phyloP scores from a whole-genome alignment of 495 filamentous ascomycete species.

The Acidiella bohemica region DNA sequence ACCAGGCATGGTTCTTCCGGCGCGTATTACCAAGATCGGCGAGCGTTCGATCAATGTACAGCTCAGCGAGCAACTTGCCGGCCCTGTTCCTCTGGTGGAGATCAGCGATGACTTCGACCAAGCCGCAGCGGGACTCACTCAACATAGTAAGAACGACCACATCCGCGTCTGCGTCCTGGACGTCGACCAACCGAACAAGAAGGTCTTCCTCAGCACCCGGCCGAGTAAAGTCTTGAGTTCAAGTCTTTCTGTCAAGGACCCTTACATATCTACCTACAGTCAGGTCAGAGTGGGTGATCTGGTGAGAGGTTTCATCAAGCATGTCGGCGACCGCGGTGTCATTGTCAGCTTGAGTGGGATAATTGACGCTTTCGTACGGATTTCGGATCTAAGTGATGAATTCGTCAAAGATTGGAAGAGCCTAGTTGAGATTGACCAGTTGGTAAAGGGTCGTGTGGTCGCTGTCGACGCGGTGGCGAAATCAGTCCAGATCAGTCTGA shows the following conservation, averaged over 20 bases:
- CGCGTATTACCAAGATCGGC: conserved; percentile 71
- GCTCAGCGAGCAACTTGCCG: conserved; percentile 61
- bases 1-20: conserved; percentile 65
- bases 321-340: conserved; percentile 70
- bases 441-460: conserved; percentile 76
- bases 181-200: conserved; percentile 72
- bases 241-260: conserved; percentile 66
- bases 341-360: conserved; percentile 68
- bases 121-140: conserved; percentile 51
- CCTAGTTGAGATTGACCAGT: conserved; percentile 68
- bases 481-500: conserved; percentile 74
- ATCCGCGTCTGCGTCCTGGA: conserved; percentile 69
- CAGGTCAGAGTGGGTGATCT: conserved; percentile 69
- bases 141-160: conserved; percentile 67
- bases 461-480: conserved; percentile 47
- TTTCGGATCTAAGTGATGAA: conserved; percentile 77
- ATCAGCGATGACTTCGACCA: conserved; percentile 72
- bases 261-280: conserved; percentile 51
- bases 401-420: conserved; percentile 94
- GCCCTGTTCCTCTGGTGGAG: conserved; percentile 61
- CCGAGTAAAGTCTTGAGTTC: conserved; percentile 83
- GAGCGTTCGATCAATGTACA: conserved; percentile 73
- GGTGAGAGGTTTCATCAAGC: conserved; percentile 77
- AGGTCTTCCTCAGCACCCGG: conserved; percentile 63
- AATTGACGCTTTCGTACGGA: conserved; percentile 65